These are phyloP conservation scores for Acer yangbiense DNA, from an alignment of 345 rosid species.

Conservation along the genomic window DNA sequence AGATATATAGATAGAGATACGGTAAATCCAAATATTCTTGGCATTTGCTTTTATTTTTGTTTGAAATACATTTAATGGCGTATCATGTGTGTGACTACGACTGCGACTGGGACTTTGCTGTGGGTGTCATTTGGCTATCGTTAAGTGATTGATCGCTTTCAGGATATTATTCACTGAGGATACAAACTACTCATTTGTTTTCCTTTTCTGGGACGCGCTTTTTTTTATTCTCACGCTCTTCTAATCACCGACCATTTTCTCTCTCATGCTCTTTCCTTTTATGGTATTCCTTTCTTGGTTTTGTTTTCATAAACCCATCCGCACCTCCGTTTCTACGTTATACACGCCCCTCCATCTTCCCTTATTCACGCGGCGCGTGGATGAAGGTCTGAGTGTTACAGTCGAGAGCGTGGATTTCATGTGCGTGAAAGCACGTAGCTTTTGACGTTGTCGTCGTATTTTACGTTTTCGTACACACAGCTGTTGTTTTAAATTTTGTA, in stretches of 20 bases:
- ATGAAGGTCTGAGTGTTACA: too few relatives aligned
- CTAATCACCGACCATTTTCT: background rate
- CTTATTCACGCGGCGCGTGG: too few relatives aligned
- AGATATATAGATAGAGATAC: too few relatives aligned
- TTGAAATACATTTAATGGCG: too few relatives aligned
- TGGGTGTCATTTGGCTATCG: background rate
- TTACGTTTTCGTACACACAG: too few relatives aligned
- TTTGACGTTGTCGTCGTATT: too few relatives aligned
- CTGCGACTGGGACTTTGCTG: constrained; percentile 34
- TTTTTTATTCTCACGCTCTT: constrained; percentile 11
- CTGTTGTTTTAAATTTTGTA: background rate
- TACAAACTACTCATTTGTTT: constrained; percentile 21
- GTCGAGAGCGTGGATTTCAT: too few relatives aligned
- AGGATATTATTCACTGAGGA: constrained; percentile 15
- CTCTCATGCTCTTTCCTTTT: constrained; percentile 31
- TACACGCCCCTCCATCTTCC: background rate
- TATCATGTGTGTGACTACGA: constrained; percentile 14
- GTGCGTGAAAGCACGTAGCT: too few relatives aligned
- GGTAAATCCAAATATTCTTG: too few relatives aligned
- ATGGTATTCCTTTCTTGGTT: constrained; percentile 12
- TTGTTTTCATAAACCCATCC: background rate
- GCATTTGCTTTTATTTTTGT: too few relatives aligned
- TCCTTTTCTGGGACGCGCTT: constrained; percentile 11
- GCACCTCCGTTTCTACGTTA: background rate
- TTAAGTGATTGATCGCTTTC: constrained; percentile 36